Base-by-base conservation (phyloP, 1,284 basidiomycete species). In the Cutaneotrichosporon cutaneum region DNA sequence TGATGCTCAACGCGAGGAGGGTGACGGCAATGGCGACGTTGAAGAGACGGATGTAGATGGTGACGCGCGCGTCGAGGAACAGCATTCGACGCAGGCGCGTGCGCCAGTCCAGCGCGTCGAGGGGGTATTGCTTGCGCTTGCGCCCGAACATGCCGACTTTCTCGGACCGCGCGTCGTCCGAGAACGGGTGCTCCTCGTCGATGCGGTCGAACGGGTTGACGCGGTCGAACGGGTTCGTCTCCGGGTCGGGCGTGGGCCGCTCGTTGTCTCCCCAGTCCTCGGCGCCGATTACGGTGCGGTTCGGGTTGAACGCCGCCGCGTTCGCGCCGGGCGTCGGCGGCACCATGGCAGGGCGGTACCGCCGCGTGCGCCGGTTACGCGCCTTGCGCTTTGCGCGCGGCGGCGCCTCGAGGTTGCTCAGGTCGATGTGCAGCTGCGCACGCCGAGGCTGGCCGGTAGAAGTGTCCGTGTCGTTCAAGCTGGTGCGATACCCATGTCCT, bases 1-100 rank as follows among this genome's bases (percentile, higher is more conserved):
- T 73, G 14, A 81, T 72, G 21, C 82, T 80, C 4, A 84, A 71
- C 11, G 61, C 83, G 10, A 83, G 74, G 6, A 80, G 75, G 4
- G 75, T 71, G 3, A 79, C 72, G 0, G 78, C 81, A 55, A 83
- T 77, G 6, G 71, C 72, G 27, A 85, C 68, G 64, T 84, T 84
- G 68, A 83, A 65, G 27, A 81, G 58, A 59, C 84, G 78, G 61
- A 84, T 78, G 59, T 81, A 78, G 48, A 84, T 77, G 0, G 84
- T 83, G 13, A 83, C 81, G 57, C 82, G 76, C n/a, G 76, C 78
- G 68, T 81, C 79, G 24, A 80, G 69, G 68, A 77, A 81, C 63
- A 82, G 62, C 62, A 76, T 77, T 48, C 73, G 59, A 67, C 80
- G 68, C 59, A 75, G 74, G 57, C 68, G 77, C 60, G 70, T 64